Conservation (phyloP, 305 asterid genomes). For the Fraxinus nigra region DNA sequence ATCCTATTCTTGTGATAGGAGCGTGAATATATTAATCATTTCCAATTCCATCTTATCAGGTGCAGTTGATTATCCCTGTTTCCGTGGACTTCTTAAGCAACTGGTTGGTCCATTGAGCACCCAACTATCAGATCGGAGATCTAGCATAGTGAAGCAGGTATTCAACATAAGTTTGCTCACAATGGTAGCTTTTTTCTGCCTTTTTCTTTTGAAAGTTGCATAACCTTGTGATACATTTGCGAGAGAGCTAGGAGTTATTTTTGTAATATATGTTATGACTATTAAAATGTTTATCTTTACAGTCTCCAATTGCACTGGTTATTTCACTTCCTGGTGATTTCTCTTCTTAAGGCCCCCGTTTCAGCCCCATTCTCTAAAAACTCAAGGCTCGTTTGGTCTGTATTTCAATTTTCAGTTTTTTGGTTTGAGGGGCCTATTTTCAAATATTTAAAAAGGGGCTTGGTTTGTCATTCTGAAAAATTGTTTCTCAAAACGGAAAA, state of each 20-base stretch:
- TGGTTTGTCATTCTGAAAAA: background rate
- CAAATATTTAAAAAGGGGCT: background rate
- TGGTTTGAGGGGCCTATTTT: background rate
- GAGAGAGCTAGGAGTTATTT: constrained; percentile 15
- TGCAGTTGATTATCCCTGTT: constrained; percentile 84
- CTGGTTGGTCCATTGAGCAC: constrained; percentile 85
- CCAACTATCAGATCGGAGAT: constrained; percentile 93
- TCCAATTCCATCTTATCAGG: constrained; percentile 51
- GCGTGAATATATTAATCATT: constrained; percentile 7
- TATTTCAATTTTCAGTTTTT: too few relatives aligned
- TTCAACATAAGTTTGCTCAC: constrained; percentile 17
- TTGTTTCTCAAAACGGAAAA: background rate
- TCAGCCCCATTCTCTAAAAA: background rate
- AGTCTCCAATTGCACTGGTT: constrained; percentile 8
- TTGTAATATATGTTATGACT: constrained; percentile 1
- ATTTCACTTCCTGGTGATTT: constrained; percentile 18
- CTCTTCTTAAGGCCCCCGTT: background rate
- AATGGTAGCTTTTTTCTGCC: constrained; percentile 7
- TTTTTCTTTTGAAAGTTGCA: background rate
- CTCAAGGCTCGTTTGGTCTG: background rate
- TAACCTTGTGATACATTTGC: background rate
- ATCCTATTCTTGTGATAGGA: background rate
- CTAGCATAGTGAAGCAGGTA: constrained; percentile 99
- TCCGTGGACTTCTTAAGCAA: constrained; percentile 94
- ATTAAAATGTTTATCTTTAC: constrained; percentile 8